Conservation (phyloP, 192 early-diverging fungal species). For the Linnemannia elongata region DNA sequence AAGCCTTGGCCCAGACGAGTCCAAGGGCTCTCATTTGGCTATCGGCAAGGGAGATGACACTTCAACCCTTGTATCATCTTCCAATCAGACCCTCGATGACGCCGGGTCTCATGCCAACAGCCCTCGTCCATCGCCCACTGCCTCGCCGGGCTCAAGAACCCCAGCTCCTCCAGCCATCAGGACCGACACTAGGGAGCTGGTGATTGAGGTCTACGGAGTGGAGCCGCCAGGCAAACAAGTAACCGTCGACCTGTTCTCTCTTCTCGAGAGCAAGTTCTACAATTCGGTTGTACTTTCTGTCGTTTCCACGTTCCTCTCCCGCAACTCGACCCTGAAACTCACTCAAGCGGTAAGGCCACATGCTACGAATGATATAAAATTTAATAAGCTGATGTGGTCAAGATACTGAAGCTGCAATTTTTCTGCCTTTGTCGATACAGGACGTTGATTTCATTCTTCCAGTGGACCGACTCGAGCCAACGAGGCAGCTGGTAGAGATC, state of each 20-base stretch:
- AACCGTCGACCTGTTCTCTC: slow-evolving; percentile 68
- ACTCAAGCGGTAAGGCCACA: slow-evolving; percentile 64
- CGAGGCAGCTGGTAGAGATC: slow-evolving; percentile 59
- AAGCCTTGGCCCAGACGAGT: slow-evolving; percentile 15
- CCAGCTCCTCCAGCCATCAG: slow-evolving; percentile 23
- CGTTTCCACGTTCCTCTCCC: slow-evolving; percentile 73
- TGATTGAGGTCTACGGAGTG: slow-evolving; percentile 81
- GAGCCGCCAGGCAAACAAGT: slow-evolving; percentile 69
- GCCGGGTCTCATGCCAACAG: slow-evolving; percentile 44
- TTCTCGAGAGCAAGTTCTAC: slow-evolving; percentile 76
- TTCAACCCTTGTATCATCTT: neutral
- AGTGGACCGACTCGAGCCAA: slow-evolving; percentile 60
- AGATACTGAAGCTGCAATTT: neutral
- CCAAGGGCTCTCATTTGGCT: slow-evolving; percentile 18
- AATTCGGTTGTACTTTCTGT: slow-evolving; percentile 71
- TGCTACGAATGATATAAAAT: neutral
- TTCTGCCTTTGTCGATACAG: slow-evolving; percentile 30
- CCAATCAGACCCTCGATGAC: slow-evolving; percentile 44
- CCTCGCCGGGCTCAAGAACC: slow-evolving; percentile 58
- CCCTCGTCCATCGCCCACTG: slow-evolving; percentile 54
- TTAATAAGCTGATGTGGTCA: neutral
- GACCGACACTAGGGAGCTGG: slow-evolving; percentile 64
- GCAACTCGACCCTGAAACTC: slow-evolving; percentile 76
- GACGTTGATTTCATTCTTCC: slow-evolving; percentile 88
- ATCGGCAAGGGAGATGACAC: slow-evolving; percentile 1